Conservation (phyloP, 768 basidiomycete species). For the Lactarius pseudohatsudake region DNA sequence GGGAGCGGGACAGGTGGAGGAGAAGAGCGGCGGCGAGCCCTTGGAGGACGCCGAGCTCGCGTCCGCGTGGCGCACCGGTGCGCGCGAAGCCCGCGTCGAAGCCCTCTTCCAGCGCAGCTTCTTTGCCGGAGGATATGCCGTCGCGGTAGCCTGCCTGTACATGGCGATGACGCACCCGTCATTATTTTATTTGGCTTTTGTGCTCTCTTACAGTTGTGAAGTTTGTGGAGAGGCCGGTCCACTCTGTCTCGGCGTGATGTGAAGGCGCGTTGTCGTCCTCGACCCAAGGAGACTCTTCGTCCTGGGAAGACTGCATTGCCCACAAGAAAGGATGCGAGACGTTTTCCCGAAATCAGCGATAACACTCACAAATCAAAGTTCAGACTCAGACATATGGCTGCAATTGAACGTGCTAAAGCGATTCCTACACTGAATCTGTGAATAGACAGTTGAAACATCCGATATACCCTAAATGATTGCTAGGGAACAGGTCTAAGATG, state of each 20-base stretch:
- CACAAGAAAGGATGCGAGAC: no score
- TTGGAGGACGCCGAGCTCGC: slow-evolving; percentile 73
- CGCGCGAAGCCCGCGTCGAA: slow-evolving; percentile 84
- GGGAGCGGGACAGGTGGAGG: slow-evolving; percentile 25
- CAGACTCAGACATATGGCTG: neutral
- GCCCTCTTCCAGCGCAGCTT: slow-evolving; percentile 80
- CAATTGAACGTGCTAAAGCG: no score
- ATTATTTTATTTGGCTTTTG: neutral
- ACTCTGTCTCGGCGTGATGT: slow-evolving; percentile 44
- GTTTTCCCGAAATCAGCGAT: no score
- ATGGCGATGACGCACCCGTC: neutral
- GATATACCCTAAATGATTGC: no score
- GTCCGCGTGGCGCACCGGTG: slow-evolving; percentile 71
- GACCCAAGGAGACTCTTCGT: neutral
- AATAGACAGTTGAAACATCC: no score
- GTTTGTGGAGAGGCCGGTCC: slow-evolving; percentile 63
- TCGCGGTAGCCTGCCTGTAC: slow-evolving; percentile 90
- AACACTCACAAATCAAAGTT: neutral
- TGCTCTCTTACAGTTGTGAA: slow-evolving; percentile 48
- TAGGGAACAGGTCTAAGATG: no score
- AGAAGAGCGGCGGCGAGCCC: slow-evolving; percentile 53
- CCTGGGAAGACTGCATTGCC: neutral
- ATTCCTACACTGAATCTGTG: no score
- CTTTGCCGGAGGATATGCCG: slow-evolving; percentile 91
- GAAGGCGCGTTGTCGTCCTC: neutral